These are phyloP conservation scores for Nakazawaea wyomingensis DNA, from an alignment of 805 yeast genomes.

Conservation along the genomic window DNA sequence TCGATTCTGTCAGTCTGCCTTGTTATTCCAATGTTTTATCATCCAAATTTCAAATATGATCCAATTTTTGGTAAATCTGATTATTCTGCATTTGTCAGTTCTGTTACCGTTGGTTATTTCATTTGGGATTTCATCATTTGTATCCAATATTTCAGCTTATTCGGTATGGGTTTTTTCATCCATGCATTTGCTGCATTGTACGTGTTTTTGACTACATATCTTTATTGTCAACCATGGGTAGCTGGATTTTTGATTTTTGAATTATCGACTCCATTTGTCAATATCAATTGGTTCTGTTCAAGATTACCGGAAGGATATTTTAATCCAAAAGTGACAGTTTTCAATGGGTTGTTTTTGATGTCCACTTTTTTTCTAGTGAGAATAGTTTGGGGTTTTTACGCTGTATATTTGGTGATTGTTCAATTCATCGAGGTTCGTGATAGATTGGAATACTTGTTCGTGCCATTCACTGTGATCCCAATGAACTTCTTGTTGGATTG, in stretches of 20 bases:
- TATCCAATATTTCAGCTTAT: constrained; percentile 51
- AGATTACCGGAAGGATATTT: constrained; percentile 67
- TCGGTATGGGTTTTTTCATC: constrained; percentile 75
- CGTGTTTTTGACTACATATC: constrained; percentile 59
- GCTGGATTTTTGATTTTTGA: constrained; percentile 84
- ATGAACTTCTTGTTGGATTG: constrained; percentile 60
- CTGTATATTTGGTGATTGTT: constrained; percentile 47
- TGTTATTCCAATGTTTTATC: constrained; percentile 62
- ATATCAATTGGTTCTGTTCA: constrained; percentile 85
- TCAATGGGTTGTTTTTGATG: constrained; percentile 73
- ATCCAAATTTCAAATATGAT: constrained; percentile 41
- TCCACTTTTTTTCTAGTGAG: constrained; percentile 70
- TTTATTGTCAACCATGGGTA: constrained; percentile 70
- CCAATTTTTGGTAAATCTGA: constrained; percentile 67
- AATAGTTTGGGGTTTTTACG: constrained; percentile 81
- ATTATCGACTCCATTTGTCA: constrained; percentile 90
- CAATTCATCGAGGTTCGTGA: constrained; percentile 43
- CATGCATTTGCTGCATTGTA: constrained; percentile 81
- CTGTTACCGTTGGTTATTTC: constrained; percentile 81
- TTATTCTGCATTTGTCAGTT: constrained; percentile 67
- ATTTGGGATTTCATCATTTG: constrained; percentile 85
- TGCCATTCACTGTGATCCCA: constrained; percentile 42
- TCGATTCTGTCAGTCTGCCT: constrained; percentile 57
- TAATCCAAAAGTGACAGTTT: constrained; percentile 43
- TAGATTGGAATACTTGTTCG: constrained; percentile 36